Percentiles rank a stretch among this genome's conserved stretches.
phyloP scores from a whole-genome alignment of 257 asterid species.

The Eucommia ulmoides region DNA sequence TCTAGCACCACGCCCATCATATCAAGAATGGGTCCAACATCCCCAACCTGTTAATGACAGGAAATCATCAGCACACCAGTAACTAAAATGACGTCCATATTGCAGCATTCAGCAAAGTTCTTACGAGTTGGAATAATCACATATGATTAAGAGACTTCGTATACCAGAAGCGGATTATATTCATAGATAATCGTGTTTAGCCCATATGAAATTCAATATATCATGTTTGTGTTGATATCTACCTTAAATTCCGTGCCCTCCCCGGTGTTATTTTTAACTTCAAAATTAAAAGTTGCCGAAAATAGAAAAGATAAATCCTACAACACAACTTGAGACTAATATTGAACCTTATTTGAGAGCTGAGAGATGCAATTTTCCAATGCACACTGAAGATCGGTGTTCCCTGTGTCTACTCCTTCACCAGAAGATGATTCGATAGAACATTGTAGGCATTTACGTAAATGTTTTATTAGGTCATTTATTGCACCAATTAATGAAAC shows the following conservation, averaged over 20 bases:
- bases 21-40: slow-evolving; percentile 39
- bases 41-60: slow-evolving; percentile 25
- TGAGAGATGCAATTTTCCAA: slow-evolving; percentile 32
- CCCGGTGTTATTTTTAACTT: too few species aligned
- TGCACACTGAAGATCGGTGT: slow-evolving; percentile 24
- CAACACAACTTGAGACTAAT: background rate
- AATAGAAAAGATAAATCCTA: background rate
- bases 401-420: slow-evolving; percentile 14
- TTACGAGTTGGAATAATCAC: too few species aligned
- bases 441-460: slow-evolving; percentile 23
- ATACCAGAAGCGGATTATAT: too few species aligned
- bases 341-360: slow-evolving; percentile 30
- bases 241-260: too few species aligned
- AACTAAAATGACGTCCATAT: too few species aligned
- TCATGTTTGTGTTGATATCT: too few species aligned
- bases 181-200: too few species aligned
- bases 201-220: too few species aligned
- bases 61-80: background rate
- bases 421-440: slow-evolving; percentile 20
- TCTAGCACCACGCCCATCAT: slow-evolving; percentile 41
- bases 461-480: slow-evolving; percentile 30
- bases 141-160: too few species aligned
- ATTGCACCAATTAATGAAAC: slow-evolving; percentile 24
- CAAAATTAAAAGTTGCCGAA: too few species aligned
- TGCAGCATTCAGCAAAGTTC: too few species aligned